Conservation (phyloP, 2,329 filamentous ascomycete species). For the Trichophaea hybrida region DNA sequence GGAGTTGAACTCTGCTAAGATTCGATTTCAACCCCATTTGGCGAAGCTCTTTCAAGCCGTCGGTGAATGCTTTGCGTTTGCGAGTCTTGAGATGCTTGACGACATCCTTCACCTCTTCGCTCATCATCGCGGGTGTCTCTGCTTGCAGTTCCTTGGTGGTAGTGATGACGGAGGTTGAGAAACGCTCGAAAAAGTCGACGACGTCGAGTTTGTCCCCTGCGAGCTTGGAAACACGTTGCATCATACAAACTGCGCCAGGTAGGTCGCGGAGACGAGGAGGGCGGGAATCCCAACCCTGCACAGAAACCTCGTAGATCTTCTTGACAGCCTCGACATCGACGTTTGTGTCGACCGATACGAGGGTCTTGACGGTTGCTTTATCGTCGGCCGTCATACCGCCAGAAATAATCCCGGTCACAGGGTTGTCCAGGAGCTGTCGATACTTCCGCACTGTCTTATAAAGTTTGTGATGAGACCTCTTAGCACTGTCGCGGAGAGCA, state of each 20-base stretch:
- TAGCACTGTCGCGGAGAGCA: slow-evolving; percentile 74
- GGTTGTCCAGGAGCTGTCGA: slow-evolving; percentile 59
- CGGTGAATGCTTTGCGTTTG: slow-evolving; percentile 80
- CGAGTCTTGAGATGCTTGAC: slow-evolving; percentile 82
- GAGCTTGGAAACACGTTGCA: slow-evolving; percentile 48
- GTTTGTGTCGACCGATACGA: not conserved
- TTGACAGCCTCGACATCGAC: slow-evolving; percentile 1
- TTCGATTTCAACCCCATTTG: slow-evolving; percentile 85
- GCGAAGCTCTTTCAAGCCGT: slow-evolving; percentile 67
- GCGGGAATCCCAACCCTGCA: slow-evolving; percentile 30
- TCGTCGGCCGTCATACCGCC: not conserved
- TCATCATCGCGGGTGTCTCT: slow-evolving; percentile 67
- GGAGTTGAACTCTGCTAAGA: slow-evolving; percentile 56
- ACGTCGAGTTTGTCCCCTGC: slow-evolving; percentile 42
- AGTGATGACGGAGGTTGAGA: slow-evolving; percentile 52
- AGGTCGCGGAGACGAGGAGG: slow-evolving; percentile 55
- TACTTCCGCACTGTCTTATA: slow-evolving; percentile 89
- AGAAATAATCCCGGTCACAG: slow-evolving; percentile 32
- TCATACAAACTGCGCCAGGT: slow-evolving; percentile 54
- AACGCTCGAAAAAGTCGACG: slow-evolving; percentile 47
- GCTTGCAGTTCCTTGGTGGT: slow-evolving; percentile 62
- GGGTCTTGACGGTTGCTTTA: not conserved
- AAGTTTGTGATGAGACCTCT: slow-evolving; percentile 78
- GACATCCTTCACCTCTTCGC: slow-evolving; percentile 67
- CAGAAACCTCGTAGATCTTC: slow-evolving; percentile 24